A percentile compares a stretch with the other conserved stretches of the same genome.
phyloP scores from a whole-genome alignment of 2,329 filamentous ascomycete species.

The Phaeosphaeriaceae sp. region DNA sequence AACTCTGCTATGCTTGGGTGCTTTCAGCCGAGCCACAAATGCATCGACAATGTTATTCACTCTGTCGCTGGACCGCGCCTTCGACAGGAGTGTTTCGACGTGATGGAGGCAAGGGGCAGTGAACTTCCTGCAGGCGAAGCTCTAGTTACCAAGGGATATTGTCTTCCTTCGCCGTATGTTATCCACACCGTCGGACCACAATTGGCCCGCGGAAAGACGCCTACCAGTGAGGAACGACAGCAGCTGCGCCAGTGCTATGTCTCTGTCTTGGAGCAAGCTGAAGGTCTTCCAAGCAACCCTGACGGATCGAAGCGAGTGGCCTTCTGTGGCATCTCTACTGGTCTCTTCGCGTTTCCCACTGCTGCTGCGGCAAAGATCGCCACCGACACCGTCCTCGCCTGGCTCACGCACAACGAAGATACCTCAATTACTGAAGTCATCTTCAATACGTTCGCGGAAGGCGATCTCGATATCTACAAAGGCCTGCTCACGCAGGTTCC shows the following conservation, averaged over 20 bases:
- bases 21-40: slow-evolving; percentile 43
- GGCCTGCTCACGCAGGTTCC: slow-evolving; percentile 10
- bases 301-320: slow-evolving; percentile 38
- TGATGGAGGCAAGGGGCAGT: slow-evolving; percentile 29
- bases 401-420: slow-evolving; percentile 32
- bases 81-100: slow-evolving; percentile 36
- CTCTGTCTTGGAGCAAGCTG: slow-evolving; percentile 37
- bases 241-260: slow-evolving; percentile 40
- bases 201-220: slow-evolving; percentile 26
- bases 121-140: slow-evolving; percentile 35
- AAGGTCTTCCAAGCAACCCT: slow-evolving; percentile 25
- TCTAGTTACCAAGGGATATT: slow-evolving; percentile 36
- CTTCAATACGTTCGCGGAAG: slow-evolving; percentile 43
- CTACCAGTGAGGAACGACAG: slow-evolving; percentile 21
- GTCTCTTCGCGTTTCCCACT: slow-evolving; percentile 45
- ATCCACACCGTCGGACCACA: slow-evolving; percentile 48
- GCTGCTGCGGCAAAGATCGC: slow-evolving; percentile 37
- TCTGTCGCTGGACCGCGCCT: slow-evolving; percentile 39
- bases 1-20: slow-evolving; percentile 46
- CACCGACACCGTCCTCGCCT: slow-evolving; percentile 32
- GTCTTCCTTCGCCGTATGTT: slow-evolving; percentile 35
- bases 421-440: slow-evolving; percentile 39
- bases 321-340: slow-evolving; percentile 47
- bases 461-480: slow-evolving; percentile 29
- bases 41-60: slow-evolving; percentile 50